Evolutionary conservation across 805 yeast genomes (phyloP), one percentile per base, ranked within the genome.

Genomic region (Candida cerambycidarum): DNA sequence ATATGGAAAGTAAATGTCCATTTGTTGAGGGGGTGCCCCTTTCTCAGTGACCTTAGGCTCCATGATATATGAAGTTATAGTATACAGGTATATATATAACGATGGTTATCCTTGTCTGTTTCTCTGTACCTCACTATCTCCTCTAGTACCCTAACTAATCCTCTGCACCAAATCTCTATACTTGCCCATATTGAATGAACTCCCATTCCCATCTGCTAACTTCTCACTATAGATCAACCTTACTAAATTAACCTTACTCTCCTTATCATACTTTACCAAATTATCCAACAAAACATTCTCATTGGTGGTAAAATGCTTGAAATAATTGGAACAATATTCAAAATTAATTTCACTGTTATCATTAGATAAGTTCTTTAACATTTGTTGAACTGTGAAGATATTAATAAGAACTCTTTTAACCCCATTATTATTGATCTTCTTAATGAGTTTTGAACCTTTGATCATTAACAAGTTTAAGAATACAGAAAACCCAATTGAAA

Each of bases 351-450:
- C 23, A 29, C 73, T 74, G 0, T 83, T 80, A 45, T 71, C 68
- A 17, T 60, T 56, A 56, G 78, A 72, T 25, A 83, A 71, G 45
- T 77, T 79, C 45, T 85, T 72, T 43, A 85, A 69, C 75, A 81
- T 77, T 57, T 84, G 90, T 61, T 82, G 89, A 32, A 84, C 61
- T 0, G 84, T 80, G 40, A 79, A 69, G 15, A 85, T 78, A 56
- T 84, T 84, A 51, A 79, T 67, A 45, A 78, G 63, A 46, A 85
- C 64, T 50, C 78, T 75, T 51, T 76, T 74, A 42, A 83, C 69
- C 25, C 92, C 90, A 46, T 75, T 71, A 14, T 63, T 62, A 57
- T 82, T 83, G 52, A 83, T 65, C 37, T 67, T 71, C 15, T 60
- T 59, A 7, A 85, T 67, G 41, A 74, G 61, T 18, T 65, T 65